Evolutionary conservation across 805 yeast species (phyloP), one percentile per base, ranked within the genome.

Genomic region (Candida sonorensis): DNA sequence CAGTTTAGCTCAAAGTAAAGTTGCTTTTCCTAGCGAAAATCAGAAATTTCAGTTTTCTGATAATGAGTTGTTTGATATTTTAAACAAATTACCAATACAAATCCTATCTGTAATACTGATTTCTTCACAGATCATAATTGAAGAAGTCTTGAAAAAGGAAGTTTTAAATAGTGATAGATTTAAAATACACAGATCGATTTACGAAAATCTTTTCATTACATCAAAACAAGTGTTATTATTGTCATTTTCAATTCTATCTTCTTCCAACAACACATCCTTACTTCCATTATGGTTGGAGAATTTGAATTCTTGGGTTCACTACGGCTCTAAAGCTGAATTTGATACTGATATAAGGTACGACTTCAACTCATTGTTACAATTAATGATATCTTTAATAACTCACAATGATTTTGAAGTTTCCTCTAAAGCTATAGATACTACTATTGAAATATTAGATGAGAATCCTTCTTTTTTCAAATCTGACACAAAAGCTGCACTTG

Each of bases 91-190:
- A 17, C 37, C 46, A 3, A 29, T 27, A 17, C 10, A 34, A 4
- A 24, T 37, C 10, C 15, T 38, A 2, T 27, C 27, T 10, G 29
- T 61, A 6, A 11, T 50, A 0, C 27, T 66, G 3, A 33, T 52
- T 1, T 66, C 72, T 27, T 55, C 67, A 3, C 60, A 76, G 10
- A 70, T 69, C 7, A 36, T 74, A 0, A 67, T 64, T 1, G 83
- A 76, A 41, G 83, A 77, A 33, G 43, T 70, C 9, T 44, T 59
- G 21, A 72, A 67, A 38, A 49, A 48, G 16, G 61, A 57, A 28
- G 33, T 46, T 10, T 38, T 61, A 40, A 43, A 35, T 35, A 35
- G 55, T 2, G 36, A 49, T 30, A 37, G 29, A 29, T 42, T 36
- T 13, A 44, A 50, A 4, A 35, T 70, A 11, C 76, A 75, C 44